Conservation (phyloP, 2,329 filamentous ascomycete genomes). For the Colletotrichum orbiculare region DNA sequence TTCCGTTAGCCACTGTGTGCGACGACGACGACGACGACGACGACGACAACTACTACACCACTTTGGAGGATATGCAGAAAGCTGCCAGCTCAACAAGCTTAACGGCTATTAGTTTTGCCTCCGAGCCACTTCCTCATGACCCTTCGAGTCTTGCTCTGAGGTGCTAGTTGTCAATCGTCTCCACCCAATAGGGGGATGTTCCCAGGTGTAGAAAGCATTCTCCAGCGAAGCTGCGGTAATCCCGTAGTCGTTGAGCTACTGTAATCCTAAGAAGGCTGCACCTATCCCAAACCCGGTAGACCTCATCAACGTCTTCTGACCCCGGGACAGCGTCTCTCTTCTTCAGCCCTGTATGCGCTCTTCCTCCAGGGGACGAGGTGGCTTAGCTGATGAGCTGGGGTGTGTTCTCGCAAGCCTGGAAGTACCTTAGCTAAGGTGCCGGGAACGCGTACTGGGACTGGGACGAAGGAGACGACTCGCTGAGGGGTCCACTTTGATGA, state of each 20-base stretch:
- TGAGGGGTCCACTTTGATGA: conserved; percentile 27
- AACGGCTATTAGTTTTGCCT: conserved; percentile 2
- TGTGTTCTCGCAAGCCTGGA: too few species aligned
- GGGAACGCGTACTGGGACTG: neutral
- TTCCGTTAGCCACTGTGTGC: too few species aligned
- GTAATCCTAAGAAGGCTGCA: neutral
- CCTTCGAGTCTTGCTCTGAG: neutral
- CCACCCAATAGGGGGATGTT: conserved; percentile 17
- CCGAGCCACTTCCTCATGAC: neutral
- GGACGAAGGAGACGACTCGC: conserved; percentile 14
- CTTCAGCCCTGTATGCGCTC: too few species aligned
- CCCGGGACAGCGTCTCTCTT: neutral
- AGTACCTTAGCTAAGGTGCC: neutral
- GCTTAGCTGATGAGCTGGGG: too few species aligned
- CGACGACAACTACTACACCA: neutral
- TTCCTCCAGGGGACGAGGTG: too few species aligned
- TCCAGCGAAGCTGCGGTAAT: neutral
- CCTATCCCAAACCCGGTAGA: conserved; percentile 3
- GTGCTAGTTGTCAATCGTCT: conserved; percentile 15
- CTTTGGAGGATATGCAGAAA: neutral
- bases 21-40: too few species aligned
- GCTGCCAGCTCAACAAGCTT: conserved; percentile 22
- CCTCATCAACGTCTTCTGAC: conserved; percentile 18
- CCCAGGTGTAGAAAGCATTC: neutral
- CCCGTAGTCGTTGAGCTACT: neutral